phyloP scores from a whole-genome alignment of 257 asterid genomes.

The Lycium ferocissimum region DNA sequence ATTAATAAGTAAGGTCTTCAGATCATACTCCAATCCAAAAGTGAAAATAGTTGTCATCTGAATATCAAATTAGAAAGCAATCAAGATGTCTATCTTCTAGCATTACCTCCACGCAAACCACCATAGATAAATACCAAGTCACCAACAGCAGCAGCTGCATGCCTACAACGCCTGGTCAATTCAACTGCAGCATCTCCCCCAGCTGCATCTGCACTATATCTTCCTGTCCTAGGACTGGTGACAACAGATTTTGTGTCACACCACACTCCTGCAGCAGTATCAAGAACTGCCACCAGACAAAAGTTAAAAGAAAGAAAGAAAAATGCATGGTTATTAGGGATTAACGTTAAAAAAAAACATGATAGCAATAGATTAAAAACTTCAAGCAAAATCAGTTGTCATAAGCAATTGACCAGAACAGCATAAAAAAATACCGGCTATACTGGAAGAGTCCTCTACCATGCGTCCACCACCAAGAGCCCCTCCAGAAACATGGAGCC shows the following conservation, averaged over 20 bases:
- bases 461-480: slow-evolving; percentile 99
- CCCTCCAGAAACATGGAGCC: slow-evolving; percentile 99
- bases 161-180: slow-evolving; percentile 95
- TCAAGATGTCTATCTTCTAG: slow-evolving; percentile 6
- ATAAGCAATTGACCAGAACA: background rate
- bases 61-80: slow-evolving; percentile 12
- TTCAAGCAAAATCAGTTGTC: background rate
- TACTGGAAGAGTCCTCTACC: slow-evolving; percentile 99
- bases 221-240: slow-evolving; percentile 95
- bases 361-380: background rate
- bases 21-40: background rate
- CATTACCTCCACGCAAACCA: slow-evolving; percentile 99
- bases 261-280: slow-evolving; percentile 99
- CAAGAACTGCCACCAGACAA: slow-evolving; percentile 64
- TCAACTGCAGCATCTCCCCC: slow-evolving; percentile 99
- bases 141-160: slow-evolving; percentile 98
- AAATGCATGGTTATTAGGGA: slow-evolving; percentile 4
- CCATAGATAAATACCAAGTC: slow-evolving; percentile 95
- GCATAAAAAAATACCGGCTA: slow-evolving; percentile 67
- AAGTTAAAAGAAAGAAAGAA: slow-evolving; percentile 17
- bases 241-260: slow-evolving; percentile 97
- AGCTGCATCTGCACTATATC: slow-evolving; percentile 98
- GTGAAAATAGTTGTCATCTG: slow-evolving; percentile 22
- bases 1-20: background rate
- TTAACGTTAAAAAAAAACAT: background rate